phyloP scores from a whole-genome alignment of 768 basidiomycete species.

The Hemileccinum rubropunctum region DNA sequence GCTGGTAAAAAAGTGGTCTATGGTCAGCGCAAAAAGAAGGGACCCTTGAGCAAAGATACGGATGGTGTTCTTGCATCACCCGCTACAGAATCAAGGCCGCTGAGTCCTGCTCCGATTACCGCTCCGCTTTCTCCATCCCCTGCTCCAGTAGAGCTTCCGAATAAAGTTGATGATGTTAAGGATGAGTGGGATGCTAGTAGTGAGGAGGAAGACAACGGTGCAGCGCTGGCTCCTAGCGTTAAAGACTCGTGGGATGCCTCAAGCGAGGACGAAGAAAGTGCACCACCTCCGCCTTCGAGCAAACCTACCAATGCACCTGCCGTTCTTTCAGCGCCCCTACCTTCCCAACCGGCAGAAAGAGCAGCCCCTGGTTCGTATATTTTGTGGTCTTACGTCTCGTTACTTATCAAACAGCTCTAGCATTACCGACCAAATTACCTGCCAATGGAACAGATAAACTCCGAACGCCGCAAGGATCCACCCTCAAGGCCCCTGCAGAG shows the following conservation, averaged over 20 bases:
- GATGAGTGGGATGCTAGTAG: constrained; percentile 55
- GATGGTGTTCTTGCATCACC: constrained; percentile 40
- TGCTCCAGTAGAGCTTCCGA: constrained; percentile 29
- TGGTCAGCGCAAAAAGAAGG: constrained; percentile 80
- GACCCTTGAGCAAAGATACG: constrained; percentile 44
- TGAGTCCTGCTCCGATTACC: constrained; percentile 33
- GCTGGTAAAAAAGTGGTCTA: constrained; percentile 74
- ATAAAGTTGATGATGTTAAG: constrained; percentile 34
- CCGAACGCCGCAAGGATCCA: constrained; percentile 24
- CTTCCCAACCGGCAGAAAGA: constrained; percentile 1
- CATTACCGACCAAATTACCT: constrained; percentile 7
- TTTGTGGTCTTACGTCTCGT: background rate
- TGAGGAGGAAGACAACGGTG: constrained; percentile 37
- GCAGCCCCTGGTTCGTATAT: constrained; percentile 12
- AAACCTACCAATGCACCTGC: constrained; percentile 15
- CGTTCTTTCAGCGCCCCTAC: background rate
- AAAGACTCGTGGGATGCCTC: constrained; percentile 72
- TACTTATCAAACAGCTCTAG: constrained; percentile 1
- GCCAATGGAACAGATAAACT: constrained; percentile 12
- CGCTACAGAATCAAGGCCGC: constrained; percentile 51
- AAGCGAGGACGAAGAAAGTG: constrained; percentile 50
- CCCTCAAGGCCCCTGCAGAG: constrained; percentile 27
- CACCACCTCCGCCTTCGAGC: constrained; percentile 13
- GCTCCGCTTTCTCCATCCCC: constrained; percentile 24
- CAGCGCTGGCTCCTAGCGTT: constrained; percentile 33